phyloP scores from a whole-genome alignment of 345 rosid species.

The Cardiospermum halicacabum region DNA sequence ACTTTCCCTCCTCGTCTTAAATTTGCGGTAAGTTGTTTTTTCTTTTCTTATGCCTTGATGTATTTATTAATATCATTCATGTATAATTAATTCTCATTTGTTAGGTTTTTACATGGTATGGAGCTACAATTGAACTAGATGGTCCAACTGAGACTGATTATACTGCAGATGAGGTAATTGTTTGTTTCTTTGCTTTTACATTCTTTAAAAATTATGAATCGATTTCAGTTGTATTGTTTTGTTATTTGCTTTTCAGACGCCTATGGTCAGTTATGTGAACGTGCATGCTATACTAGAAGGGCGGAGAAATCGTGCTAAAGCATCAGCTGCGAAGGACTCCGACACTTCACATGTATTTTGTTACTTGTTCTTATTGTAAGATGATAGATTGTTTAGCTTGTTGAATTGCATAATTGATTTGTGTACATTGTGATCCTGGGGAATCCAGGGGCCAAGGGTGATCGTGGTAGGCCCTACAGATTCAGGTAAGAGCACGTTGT shows the following conservation, averaged over 20 bases:
- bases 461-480: constrained; percentile 87
- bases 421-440: neutral
- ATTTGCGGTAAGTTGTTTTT: constrained; percentile 52
- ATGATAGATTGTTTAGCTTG: neutral
- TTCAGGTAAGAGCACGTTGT: constrained; percentile 89
- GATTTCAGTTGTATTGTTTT: constrained; percentile 4
- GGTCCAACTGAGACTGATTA: constrained; percentile 87
- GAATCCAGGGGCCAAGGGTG: constrained; percentile 75
- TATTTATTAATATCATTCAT: neutral
- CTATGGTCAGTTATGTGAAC: constrained; percentile 87
- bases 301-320: constrained; percentile 55
- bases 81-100: neutral
- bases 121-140: constrained; percentile 90
- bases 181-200: neutral
- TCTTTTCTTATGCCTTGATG: neutral
- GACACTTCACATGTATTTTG: constrained; percentile 54
- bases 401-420: neutral
- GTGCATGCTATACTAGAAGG: constrained; percentile 78
- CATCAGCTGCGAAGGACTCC: constrained; percentile 16
- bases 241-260: constrained; percentile 51
- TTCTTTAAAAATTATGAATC: neutral
- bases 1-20: constrained; percentile 82
- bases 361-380: neutral
- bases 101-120: constrained; percentile 93
- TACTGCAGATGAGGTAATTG: constrained; percentile 76